Percentiles rank a stretch among this genome's conserved stretches.
Evolutionary conservation across 2,329 filamentous ascomycete species (phyloP).

Genomic region (Phaeosphaeriaceae sp.): DNA sequence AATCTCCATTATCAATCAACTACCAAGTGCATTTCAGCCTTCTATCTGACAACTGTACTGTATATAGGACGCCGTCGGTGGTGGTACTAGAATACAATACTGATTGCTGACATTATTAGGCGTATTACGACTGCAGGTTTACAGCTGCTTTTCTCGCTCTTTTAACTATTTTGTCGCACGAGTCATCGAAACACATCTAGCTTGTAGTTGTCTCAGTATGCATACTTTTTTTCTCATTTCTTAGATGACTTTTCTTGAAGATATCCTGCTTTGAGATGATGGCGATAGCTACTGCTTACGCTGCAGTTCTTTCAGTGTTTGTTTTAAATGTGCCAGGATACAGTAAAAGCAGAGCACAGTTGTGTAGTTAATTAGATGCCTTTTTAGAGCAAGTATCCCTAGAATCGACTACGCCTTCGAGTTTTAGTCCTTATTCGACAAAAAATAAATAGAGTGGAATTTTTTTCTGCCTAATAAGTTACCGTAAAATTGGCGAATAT

Average conservation of each 20-base stretch:
- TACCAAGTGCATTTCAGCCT: too few species aligned
- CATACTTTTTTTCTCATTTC: slow-evolving; percentile 21
- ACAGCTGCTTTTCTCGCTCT: slow-evolving; percentile 25
- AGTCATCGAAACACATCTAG: slow-evolving; percentile 17
- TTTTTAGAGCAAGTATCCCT: too few species aligned
- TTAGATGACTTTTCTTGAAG: slow-evolving; percentile 26
- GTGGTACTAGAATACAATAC: slow-evolving; percentile 31
- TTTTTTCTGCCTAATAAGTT: too few species aligned
- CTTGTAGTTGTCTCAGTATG: slow-evolving; percentile 21
- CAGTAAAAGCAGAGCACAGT: too few species aligned
- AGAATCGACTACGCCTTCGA: too few species aligned
- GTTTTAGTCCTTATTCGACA: too few species aligned
- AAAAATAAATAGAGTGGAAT: too few species aligned
- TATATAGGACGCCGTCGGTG: too few species aligned
- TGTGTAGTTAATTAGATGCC: too few species aligned
- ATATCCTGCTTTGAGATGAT: slow-evolving; percentile 33
- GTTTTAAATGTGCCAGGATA: slow-evolving; percentile 20
- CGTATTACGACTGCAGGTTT: slow-evolving; percentile 21
- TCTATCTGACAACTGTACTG: too few species aligned
- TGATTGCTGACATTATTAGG: slow-evolving; percentile 25
- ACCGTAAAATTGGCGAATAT: too few species aligned
- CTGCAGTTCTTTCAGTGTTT: slow-evolving; percentile 27
- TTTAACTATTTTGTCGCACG: slow-evolving; percentile 23
- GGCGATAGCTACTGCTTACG: slow-evolving; percentile 27
- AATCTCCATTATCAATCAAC: too few species aligned